Evolutionary conservation across 176 grass and related monocot species (phyloP), one percentile per base, ranked within the genome.

Genomic region (Ananas comosus): DNA sequence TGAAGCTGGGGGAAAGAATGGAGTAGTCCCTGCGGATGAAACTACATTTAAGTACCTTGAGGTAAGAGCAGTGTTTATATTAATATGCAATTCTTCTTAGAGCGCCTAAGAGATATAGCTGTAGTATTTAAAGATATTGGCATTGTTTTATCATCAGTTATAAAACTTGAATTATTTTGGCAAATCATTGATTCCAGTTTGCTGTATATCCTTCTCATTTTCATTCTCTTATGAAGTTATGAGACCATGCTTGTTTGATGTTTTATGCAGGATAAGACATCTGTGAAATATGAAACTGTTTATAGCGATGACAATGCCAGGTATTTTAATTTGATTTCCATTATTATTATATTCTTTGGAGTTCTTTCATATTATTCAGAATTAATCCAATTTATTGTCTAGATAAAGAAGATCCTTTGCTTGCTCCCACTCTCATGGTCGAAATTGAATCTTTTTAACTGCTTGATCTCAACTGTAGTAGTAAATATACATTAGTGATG

Each of bases 21-120:
- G 86, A 64, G 81, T 96, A 48, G 79, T 96, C 14, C 83, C 92
- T 80, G 76, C 86, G 69, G 88, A 96, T 73, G 76, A 76, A 66
- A 92, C 83, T 83, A 96, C 92, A 85, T 89, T 96, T 53, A 92
- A 96, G 59, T 92, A 89, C 76, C 92, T 96, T 49, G 83, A 92
- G 92, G 88, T 89, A 85, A 66, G 28, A 27, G 54, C 12, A 3
- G 9, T 11, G 13, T 61, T 22, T 61, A 18, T 10, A 17, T 10
- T 22, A 2, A 18, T 61, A 19, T 61, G 4, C 21, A 21, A 22
- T 61, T 16, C 13, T 61, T 21, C 56, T 61, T 19, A 19, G n/a
- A 22, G 9, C 56, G 4, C 4, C 33, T 7, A 6, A 42, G 33
- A 42, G 33, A 42, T 42, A 42, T 42, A 42, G 33, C 33, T 42